Percentiles rank a stretch among this genome's conserved stretches.
These are phyloP conservation scores for Centella asiatica DNA, from an alignment of 129 eudicot genomes.

Conservation along the genomic window DNA sequence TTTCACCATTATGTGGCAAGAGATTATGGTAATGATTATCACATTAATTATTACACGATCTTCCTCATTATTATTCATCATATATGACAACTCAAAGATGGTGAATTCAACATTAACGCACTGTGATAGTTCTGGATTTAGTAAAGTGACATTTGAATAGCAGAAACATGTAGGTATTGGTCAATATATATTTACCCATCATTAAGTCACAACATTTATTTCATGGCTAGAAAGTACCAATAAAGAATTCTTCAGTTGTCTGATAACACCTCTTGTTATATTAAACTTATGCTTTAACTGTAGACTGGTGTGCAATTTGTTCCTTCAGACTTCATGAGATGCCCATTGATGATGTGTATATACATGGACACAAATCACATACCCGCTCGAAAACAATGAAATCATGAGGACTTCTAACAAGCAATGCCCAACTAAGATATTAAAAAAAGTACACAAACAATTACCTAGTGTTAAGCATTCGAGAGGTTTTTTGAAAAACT, in stretches of 20 bases:
- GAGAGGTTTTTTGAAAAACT: slow-evolving; percentile 84
- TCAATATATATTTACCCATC: too few species aligned
- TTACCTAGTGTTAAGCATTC: slow-evolving; percentile 95
- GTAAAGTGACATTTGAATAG: too few species aligned
- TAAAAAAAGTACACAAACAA: slow-evolving; percentile 5
- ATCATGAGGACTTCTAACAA: background rate
- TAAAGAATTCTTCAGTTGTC: too few species aligned
- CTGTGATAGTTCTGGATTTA: too few species aligned
- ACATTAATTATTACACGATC: background rate
- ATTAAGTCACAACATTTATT: too few species aligned
- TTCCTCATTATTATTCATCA: too few species aligned
- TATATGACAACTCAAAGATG: background rate
- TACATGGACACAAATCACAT: background rate
- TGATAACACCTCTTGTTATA: too few species aligned
- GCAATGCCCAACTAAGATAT: background rate
- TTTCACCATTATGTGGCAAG: background rate
- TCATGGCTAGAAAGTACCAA: too few species aligned
- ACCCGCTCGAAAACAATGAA: background rate
- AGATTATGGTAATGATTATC: background rate
- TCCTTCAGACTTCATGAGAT: too few species aligned
- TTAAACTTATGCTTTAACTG: too few species aligned
- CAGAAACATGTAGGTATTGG: too few species aligned
- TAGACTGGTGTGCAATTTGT: too few species aligned
- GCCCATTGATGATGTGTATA: background rate
- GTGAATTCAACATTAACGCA: background rate